phyloP scores from a whole-genome alignment of 805 yeast species.

The Barnettozyma californica region DNA sequence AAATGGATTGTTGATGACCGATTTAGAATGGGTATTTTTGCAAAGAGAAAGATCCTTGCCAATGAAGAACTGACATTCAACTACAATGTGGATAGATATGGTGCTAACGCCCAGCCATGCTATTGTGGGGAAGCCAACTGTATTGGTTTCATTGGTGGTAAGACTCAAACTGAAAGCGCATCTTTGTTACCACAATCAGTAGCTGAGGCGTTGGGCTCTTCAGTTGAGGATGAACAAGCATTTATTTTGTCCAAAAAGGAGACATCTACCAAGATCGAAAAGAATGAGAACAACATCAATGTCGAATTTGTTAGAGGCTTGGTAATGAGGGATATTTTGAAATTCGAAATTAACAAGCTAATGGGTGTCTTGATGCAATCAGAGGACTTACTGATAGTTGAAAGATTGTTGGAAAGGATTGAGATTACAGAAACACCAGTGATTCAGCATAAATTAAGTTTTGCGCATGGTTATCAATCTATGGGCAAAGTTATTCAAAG shows the following conservation, averaged over 20 bases:
- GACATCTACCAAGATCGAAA: conserved; percentile 37
- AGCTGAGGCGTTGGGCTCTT: conserved; percentile 82
- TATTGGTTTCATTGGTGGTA: conserved; percentile 92
- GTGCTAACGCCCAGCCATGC: conserved; percentile 91
- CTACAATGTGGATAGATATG: conserved; percentile 93
- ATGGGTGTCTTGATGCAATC: conserved; percentile 78
- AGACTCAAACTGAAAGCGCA: conserved; percentile 92
- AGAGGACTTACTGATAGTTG: conserved; percentile 59
- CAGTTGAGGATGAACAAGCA: conserved; percentile 58
- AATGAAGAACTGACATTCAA: conserved; percentile 86
- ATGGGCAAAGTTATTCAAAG: conserved; percentile 54
- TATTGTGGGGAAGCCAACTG: conserved; percentile 92
- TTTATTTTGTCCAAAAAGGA: conserved; percentile 62
- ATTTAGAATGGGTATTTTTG: conserved; percentile 90
- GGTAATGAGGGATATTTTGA: conserved; percentile 42
- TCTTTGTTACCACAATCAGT: conserved; percentile 75
- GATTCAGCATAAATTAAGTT: conserved; percentile 55
- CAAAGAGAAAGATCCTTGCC: conserved; percentile 58
- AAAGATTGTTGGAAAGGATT: conserved; percentile 64
- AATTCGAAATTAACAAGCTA: conserved; percentile 66
- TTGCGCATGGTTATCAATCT: conserved; percentile 84
- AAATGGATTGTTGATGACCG: conserved; percentile 95
- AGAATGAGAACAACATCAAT: conserved; percentile 55
- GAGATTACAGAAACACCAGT: conserved; percentile 44
- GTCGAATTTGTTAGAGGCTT: conserved; percentile 60